Base-by-base conservation (phyloP, 2,329 filamentous ascomycete species). In the Monosporascus sp. region DNA sequence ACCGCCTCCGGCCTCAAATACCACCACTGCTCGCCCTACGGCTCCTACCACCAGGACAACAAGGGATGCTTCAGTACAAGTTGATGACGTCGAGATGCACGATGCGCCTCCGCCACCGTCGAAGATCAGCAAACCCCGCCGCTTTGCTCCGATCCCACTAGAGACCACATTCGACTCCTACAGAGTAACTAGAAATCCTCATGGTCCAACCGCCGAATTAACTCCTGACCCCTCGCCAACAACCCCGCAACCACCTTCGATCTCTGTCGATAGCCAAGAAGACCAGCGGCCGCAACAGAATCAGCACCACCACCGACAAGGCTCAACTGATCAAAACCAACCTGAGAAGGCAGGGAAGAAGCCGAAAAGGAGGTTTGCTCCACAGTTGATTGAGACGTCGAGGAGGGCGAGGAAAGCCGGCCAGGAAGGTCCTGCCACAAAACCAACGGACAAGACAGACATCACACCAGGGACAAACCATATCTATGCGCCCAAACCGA, bases 341-440 rank as follows among this genome's bases (percentile, higher is more conserved):
- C 24, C 41, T 6, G 49, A 52, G 44, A 60, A 67, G 16, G 49
- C 56, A 44, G 63, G 61, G 43, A 63, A 58, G 27, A 68, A 64
- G 48, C 65, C 67, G 40, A 72, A 71, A 61, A 76, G 78, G 58
- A 73, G 74, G 55, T 96, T 95, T 68, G 80, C 86, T 31, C 91
- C 91, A 14, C 87, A 93, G 63, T 76, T 96, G 52, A 86, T 96
- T 57, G 90, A 93, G 70, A 92, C 89, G 3, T 87, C 87, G 4
- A 83, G 85, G 62, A 80, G 91, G 51, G 84, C 85, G 37, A 83
- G 87, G 58, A 84, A 84, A 63, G 80, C 80, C 17, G 84, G 84
- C 20, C 86, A 91, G 61, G 70, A 78, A 1, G 78, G 78, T 6
- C 84, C 85, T 20, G 81, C 85, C 31, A 82, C 85, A 22, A 78